Evolutionary conservation across 805 yeast genomes (phyloP), one percentile per base, ranked within the genome.

Genomic region (Groenewaldozyma tartarivorans): DNA sequence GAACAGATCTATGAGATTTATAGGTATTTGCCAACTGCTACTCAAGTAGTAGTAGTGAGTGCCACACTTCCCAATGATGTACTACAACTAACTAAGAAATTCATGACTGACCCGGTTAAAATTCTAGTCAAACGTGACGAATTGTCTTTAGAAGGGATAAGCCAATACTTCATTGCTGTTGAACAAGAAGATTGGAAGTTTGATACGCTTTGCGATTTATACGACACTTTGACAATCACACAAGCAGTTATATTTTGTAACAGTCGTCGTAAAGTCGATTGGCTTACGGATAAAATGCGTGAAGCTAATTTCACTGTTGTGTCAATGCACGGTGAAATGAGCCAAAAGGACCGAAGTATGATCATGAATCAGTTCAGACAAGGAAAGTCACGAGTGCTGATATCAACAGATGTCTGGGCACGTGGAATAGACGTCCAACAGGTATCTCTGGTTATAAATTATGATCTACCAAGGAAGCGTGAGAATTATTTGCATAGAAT

Each of bases 381-480:
- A 39, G 97, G 97, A 44, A 80, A 86, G 47, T 85, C 96, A 29
- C 77, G 97, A 61, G 90, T 90, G 40, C 71, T 90, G 58, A 90
- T 88, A 52, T 75, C 95, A 29, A 88, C 97, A 41, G 96, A 88
- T 65, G 83, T 88, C 49, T 85, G 88, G 79, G 96, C 97, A 30
- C 79, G 97, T 68, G 97, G 97, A 66, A 88, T 88, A 52, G 97
- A 88, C 68, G 96, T 88, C 41, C 97, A 88, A 69, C 97, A 88
- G 69, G 95, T 88, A 43, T 86, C 95, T 24, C 73, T 90, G 52
- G 97, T 88, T 49, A 84, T 88, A 51, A 88, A 88, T 72, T 88
- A 86, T 69, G 97, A 88, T 65, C 68, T 88, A 55, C 96, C 96
- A 34, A 72, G 77, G 52, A 82, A 81, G 69, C 78, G 82, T 64